Conservation (phyloP, 352 stramenopile species). For the Plasmopara muralis region DNA sequence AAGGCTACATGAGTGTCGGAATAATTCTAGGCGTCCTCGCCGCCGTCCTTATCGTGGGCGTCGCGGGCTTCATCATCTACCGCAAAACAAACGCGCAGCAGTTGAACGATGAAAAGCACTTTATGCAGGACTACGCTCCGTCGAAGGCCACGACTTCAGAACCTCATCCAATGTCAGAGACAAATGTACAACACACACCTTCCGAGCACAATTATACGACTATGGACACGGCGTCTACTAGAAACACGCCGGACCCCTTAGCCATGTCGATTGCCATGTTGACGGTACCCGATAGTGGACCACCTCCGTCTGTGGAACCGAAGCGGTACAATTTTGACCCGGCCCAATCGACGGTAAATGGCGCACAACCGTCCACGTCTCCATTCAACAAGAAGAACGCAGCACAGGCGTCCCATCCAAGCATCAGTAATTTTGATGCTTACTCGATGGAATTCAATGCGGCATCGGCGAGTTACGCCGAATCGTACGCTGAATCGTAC, state of each 20-base stretch:
- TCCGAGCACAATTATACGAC: slow-evolving; percentile 35
- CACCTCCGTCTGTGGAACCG: slow-evolving; percentile 23
- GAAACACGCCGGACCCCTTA: slow-evolving; percentile 20
- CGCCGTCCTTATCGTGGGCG: slow-evolving; percentile 26
- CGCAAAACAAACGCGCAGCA: slow-evolving; percentile 20
- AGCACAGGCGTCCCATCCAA: slow-evolving; percentile 36
- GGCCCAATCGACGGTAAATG: slow-evolving; percentile 25
- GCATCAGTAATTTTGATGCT: slow-evolving; percentile 43
- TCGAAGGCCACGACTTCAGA: slow-evolving; percentile 22
- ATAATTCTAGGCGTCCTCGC: slow-evolving; percentile 39
- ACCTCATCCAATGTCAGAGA: slow-evolving; percentile 12
- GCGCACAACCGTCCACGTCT: slow-evolving; percentile 22
- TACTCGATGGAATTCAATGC: slow-evolving; percentile 48
- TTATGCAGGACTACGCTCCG: slow-evolving; percentile 25
- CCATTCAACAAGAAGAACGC: slow-evolving; percentile 33
- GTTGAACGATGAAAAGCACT: slow-evolving; percentile 34
- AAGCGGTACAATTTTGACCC: slow-evolving; percentile 31
- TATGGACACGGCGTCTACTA: slow-evolving; percentile 19
- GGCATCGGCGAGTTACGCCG: slow-evolving; percentile 34
- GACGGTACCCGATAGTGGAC: slow-evolving; percentile 9
- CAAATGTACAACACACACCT: slow-evolving; percentile 21
- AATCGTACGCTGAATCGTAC: slow-evolving; percentile 60
- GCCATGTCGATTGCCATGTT: slow-evolving; percentile 31
- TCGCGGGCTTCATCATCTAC: slow-evolving; percentile 36
- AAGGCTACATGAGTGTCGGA: slow-evolving; percentile 1